Base-by-base conservation (phyloP, 768 basidiomycete genomes). In the Nevesoporus exiguus region DNA sequence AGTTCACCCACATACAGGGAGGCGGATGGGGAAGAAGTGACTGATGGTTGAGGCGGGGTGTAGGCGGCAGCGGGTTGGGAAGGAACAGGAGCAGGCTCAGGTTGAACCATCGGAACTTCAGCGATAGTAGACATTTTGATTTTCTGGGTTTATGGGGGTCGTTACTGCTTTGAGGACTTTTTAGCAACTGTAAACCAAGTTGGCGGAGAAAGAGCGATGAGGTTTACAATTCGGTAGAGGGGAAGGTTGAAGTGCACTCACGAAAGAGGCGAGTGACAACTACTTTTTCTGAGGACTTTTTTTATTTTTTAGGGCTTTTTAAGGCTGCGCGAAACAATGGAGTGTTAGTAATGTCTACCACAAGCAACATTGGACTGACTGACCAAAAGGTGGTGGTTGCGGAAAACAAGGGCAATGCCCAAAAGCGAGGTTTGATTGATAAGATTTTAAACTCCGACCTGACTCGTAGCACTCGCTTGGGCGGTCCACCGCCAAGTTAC, bases 1-100 rank as follows among this genome's bases (percentile, higher is more conserved):
- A 99, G 88, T 77, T 99, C 97, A 55, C 97, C 97, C 59, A 99
- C 97, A 76, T 99, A 99, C 65, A 99, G 90, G 55, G 94, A 97
- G 22, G 91, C 91, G 49, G 90, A 92, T 22, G 90, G 90, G 54
- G 86, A 78, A 55, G 88, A 79, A 39, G 84, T 75, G 56, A 74
- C 69, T n/a, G 77, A 66, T n/a, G 67, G 60, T 49, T 76, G 71
- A 31, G 84, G 75, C 54, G 83, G 76, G 61, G 82, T 81, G 71
- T 85, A 82, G 37, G 77, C 67, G n/a, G 85, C 77, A 40, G 79
- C 77, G 52, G 79, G 71, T 19, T 65, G 54, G 34, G 77, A 70
- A 41, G 74, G 58, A 45, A 80, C 76, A 52, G 78, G 65, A 60
- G 74, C 67, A 58, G 77, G 74, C 61, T 80, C 78, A 42, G 80